phyloP scores from a whole-genome alignment of 192 early-diverging fungal species.

The Coemansia sp. region DNA sequence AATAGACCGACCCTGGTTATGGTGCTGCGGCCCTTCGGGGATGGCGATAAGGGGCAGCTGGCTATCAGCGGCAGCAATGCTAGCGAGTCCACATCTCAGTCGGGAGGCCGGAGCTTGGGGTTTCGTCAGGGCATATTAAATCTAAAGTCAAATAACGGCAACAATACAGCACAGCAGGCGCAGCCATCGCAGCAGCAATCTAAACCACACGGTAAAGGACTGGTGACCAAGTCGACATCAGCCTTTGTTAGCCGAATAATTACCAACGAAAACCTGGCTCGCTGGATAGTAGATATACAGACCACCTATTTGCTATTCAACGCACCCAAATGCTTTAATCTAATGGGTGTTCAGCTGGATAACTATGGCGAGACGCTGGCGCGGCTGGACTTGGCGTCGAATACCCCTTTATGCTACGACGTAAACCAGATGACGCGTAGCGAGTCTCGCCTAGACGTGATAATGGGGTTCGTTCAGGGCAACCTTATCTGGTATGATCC shows the following conservation, averaged over 20 bases:
- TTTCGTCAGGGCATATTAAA: constrained; percentile 24
- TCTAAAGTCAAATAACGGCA: constrained; percentile 5
- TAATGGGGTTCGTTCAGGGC: constrained; percentile 82
- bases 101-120: constrained; percentile 13
- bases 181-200: constrained; percentile 1
- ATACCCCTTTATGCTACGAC: constrained; percentile 81
- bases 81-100: constrained; percentile 12
- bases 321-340: constrained; percentile 25
- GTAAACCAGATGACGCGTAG: constrained; percentile 71
- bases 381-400: constrained; percentile 69
- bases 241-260: constrained; percentile 69
- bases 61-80: not conserved
- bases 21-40: constrained; percentile 8
- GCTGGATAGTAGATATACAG: constrained; percentile 17
- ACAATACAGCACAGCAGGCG: not conserved
- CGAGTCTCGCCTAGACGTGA: constrained; percentile 71
- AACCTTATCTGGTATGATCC: constrained; percentile 84
- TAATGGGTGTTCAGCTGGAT: constrained; percentile 40
- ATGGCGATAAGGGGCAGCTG: not conserved
- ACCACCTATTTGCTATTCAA: constrained; percentile 34
- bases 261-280: constrained; percentile 66
- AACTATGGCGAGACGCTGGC: constrained; percentile 68
- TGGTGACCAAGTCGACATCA: constrained; percentile 72
- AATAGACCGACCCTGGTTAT: constrained; percentile 39
- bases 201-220: constrained; percentile 58